A percentile compares a stretch with the other conserved stretches of the same genome.
Evolutionary conservation across 2,329 filamentous ascomycete species (phyloP).

Genomic region (Didymosphaeria variabile): DNA sequence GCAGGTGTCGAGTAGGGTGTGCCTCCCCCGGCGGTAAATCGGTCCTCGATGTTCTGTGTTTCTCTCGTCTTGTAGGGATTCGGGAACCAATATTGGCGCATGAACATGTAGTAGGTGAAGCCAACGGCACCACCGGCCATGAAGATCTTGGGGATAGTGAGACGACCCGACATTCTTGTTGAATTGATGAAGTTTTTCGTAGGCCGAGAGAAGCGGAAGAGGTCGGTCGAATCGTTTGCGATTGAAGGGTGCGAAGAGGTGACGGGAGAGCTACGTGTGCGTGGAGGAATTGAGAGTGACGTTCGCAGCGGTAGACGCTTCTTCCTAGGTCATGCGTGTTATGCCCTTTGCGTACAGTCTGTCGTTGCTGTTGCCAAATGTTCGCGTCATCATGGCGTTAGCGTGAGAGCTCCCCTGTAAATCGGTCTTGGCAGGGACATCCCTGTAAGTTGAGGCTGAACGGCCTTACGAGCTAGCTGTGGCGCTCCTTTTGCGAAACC

Average conservation of each 20-base stretch:
- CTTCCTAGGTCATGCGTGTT: not conserved
- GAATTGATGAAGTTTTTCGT: constrained; percentile 6
- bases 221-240: constrained; percentile 8
- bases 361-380: constrained; percentile 26
- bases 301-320: not conserved
- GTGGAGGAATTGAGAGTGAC: constrained; percentile 3
- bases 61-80: constrained; percentile 49
- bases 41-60: constrained; percentile 46
- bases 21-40: constrained; percentile 44
- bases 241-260: not conserved
- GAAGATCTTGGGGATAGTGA: constrained; percentile 49
- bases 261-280: not conserved
- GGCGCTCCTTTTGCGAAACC: constrained; percentile 27
- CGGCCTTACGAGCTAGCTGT: constrained; percentile 22
- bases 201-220: constrained; percentile 8
- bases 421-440: constrained; percentile 22
- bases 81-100: constrained; percentile 50
- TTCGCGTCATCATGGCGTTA: constrained; percentile 41
- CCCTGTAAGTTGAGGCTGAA: constrained; percentile 31
- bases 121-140: constrained; percentile 48
- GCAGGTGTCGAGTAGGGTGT: constrained; percentile 44
- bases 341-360: constrained; percentile 20
- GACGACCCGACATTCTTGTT: constrained; percentile 34
- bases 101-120: constrained; percentile 48
- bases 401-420: constrained; percentile 27